These are phyloP conservation scores for Capsella bursapastoris DNA, from an alignment of 345 rosid species.

Conservation along the genomic window DNA sequence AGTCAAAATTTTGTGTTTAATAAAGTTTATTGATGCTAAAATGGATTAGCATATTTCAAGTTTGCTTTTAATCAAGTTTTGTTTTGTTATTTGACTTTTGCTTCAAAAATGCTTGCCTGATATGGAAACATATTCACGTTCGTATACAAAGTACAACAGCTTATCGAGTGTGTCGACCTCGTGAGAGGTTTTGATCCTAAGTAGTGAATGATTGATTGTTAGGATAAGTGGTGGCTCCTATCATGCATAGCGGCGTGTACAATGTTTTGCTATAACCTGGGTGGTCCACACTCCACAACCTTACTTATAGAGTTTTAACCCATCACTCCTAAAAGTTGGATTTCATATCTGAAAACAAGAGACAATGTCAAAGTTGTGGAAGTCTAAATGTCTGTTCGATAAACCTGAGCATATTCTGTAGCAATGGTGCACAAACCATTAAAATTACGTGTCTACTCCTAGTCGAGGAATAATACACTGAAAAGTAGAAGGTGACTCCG, in stretches of 20 bases:
- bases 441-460: neutral
- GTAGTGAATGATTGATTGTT: neutral
- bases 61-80: neutral
- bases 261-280: constrained; percentile 11
- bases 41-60: too few relatives aligned
- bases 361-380: neutral
- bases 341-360: neutral
- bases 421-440: neutral
- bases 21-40: too few relatives aligned
- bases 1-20: neutral
- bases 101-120: neutral
- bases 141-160: neutral
- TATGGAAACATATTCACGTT: neutral
- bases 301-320: constrained; percentile 17
- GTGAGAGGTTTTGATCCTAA: neutral
- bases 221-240: constrained; percentile 33
- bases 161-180: neutral
- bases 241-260: neutral
- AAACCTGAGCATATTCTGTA: neutral
- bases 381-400: neutral
- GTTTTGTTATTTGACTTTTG: neutral
- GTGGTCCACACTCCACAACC: constrained; percentile 20
- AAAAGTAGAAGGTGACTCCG: neutral
- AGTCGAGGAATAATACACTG: neutral
- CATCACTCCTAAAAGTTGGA: neutral